Evolutionary conservation across 345 rosid species (phyloP).

Genomic region (Capsella bursapastoris): DNA sequence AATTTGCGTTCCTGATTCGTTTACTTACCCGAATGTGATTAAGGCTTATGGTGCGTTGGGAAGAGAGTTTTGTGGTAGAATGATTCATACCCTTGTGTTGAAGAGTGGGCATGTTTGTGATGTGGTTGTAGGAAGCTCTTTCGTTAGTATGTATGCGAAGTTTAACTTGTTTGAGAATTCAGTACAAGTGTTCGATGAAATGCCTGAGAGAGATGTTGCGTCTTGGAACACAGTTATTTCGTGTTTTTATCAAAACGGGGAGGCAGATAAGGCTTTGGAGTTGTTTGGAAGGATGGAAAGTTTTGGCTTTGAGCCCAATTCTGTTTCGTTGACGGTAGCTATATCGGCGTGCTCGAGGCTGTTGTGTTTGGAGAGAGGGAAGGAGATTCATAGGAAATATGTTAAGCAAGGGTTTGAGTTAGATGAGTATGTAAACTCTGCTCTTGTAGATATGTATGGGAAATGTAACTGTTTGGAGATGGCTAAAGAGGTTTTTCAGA

Average conservation of each 20-base stretch:
- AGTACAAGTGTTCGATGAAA: slow-evolving; percentile 66
- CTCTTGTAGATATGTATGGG: slow-evolving; percentile 78
- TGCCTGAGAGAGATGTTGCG: slow-evolving; percentile 67
- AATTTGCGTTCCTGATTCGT: slow-evolving; percentile 56
- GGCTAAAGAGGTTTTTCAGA: slow-evolving; percentile 61
- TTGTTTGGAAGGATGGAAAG: slow-evolving; percentile 57
- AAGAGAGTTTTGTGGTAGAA: slow-evolving; percentile 51
- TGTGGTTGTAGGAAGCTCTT: slow-evolving; percentile 63
- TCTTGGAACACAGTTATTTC: slow-evolving; percentile 77
- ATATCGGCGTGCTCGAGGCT: slow-evolving; percentile 67
- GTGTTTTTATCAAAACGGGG: slow-evolving; percentile 68
- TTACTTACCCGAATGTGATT: slow-evolving; percentile 65
- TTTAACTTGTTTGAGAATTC: slow-evolving; percentile 49
- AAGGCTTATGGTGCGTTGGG: slow-evolving; percentile 68
- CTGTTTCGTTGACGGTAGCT: slow-evolving; percentile 58
- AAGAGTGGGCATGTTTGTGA: slow-evolving; percentile 59
- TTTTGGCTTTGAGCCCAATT: slow-evolving; percentile 64
- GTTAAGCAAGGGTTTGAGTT: slow-evolving; percentile 42
- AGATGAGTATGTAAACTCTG: slow-evolving; percentile 65
- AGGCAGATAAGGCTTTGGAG: slow-evolving; percentile 61
- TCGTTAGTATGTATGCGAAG: slow-evolving; percentile 60
- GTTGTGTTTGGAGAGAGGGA: slow-evolving; percentile 67
- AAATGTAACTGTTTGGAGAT: slow-evolving; percentile 64
- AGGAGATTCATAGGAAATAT: slow-evolving; percentile 56
- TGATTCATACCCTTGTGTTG: slow-evolving; percentile 58